A percentile compares a stretch with the other conserved stretches of the same genome.
These are phyloP conservation scores for Millerago galiae DNA, from an alignment of 805 yeast genomes.

Conservation along the genomic window DNA sequence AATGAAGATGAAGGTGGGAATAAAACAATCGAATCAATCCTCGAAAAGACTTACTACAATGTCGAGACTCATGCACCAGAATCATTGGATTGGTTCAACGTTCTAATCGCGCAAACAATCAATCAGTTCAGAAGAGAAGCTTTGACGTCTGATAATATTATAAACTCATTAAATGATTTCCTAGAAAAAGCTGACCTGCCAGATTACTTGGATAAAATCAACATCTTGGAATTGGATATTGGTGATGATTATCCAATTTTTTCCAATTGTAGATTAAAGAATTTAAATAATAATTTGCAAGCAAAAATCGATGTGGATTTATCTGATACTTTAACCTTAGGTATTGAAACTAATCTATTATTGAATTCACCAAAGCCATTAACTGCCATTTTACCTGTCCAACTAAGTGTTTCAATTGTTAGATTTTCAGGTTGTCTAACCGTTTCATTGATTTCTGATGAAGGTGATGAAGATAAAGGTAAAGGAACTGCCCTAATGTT, in stretches of 20 bases:
- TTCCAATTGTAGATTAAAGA: slow-evolving; percentile 81
- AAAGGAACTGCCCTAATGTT: slow-evolving; percentile 73
- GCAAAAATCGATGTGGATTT: slow-evolving; percentile 90
- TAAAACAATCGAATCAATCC: slow-evolving; percentile 39
- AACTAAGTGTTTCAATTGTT: slow-evolving; percentile 78
- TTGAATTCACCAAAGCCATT: slow-evolving; percentile 78
- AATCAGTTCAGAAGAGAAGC: slow-evolving; percentile 90
- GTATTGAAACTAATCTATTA: slow-evolving; percentile 72
- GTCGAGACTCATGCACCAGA: slow-evolving; percentile 85
- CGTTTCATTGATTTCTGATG: slow-evolving; percentile 41
- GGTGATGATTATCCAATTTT: slow-evolving; percentile 96
- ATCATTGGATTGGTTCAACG: slow-evolving; percentile 95
- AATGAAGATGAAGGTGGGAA: slow-evolving; percentile 14
- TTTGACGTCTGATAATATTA: slow-evolving; percentile 71
- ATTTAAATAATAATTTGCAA: slow-evolving; percentile 48
- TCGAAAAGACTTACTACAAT: slow-evolving; percentile 89
- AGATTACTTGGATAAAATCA: slow-evolving; percentile 70
- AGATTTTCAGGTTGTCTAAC: slow-evolving; percentile 87
- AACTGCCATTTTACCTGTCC: slow-evolving; percentile 83
- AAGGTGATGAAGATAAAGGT: slow-evolving; percentile 20
- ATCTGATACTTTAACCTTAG: slow-evolving; percentile 79
- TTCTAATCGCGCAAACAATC: slow-evolving; percentile 83
- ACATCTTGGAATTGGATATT: slow-evolving; percentile 80
- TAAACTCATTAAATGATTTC: slow-evolving; percentile 68
- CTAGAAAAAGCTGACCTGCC: slow-evolving; percentile 59